phyloP scores from a whole-genome alignment of 2,329 filamentous ascomycete species.

The Pseudohalonectria lignicola region DNA sequence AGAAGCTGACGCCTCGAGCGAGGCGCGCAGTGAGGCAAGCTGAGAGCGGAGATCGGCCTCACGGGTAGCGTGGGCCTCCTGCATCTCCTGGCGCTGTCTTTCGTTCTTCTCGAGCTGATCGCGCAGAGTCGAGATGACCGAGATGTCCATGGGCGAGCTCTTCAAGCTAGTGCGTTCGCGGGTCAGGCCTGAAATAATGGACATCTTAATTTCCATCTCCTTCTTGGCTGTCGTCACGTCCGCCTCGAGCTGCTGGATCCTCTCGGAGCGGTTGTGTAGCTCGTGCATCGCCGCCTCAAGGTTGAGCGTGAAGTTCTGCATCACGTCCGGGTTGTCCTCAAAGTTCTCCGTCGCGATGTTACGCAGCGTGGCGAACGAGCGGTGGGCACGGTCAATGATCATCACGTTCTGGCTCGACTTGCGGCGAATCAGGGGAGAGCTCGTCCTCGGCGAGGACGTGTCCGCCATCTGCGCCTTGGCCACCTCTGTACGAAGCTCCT shows the following conservation, averaged over 20 bases:
- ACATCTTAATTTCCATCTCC: conserved; percentile 95
- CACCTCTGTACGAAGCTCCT: conserved; percentile 81
- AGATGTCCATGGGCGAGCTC: conserved; percentile 76
- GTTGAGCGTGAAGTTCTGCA: conserved; percentile 89
- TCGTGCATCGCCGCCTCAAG: conserved; percentile 89
- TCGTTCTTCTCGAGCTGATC: conserved; percentile 85
- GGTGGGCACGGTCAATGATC: conserved; percentile 79
- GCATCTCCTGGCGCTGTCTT: conserved; percentile 63
- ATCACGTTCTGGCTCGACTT: conserved; percentile 88
- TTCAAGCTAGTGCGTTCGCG: conserved; percentile 88
- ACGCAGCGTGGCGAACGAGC: conserved; percentile 79
- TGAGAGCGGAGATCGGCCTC: conserved; percentile 67
- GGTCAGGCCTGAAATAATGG: conserved; percentile 87
- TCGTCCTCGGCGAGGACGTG: conserved; percentile 48
- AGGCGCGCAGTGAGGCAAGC: conserved; percentile 54
- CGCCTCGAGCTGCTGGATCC: conserved; percentile 79
- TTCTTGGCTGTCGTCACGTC: conserved; percentile 77
- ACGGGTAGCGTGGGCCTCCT: conserved; percentile 58
- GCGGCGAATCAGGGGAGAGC: conserved; percentile 73
- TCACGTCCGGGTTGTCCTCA: conserved; percentile 66
- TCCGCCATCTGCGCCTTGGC: conserved; percentile 59
- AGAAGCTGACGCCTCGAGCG: conserved; percentile 29
- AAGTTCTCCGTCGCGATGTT: conserved; percentile 84
- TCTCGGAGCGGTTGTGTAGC: conserved; percentile 73
- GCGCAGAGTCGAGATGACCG: conserved; percentile 74